These are phyloP conservation scores for Camellia oleifera DNA, from an alignment of 179 eudicot species.

Conservation along the genomic window DNA sequence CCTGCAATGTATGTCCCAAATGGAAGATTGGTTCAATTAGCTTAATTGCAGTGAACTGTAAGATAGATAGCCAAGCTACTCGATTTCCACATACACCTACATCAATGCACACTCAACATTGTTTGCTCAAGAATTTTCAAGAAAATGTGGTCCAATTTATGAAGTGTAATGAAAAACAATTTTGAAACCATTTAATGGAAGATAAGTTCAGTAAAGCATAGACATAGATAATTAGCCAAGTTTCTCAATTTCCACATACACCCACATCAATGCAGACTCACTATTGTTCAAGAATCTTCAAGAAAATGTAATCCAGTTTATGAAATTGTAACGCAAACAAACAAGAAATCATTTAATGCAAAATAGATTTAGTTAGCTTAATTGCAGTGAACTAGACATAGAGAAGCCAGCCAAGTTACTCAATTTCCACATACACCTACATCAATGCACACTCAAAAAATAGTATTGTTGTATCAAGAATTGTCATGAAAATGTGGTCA, in stretches of 20 bases:
- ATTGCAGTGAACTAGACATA: constrained; percentile 9
- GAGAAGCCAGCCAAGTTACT: neutral
- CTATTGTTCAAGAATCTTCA: neutral
- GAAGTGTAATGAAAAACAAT: neutral
- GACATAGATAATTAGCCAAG: neutral
- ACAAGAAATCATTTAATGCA: neutral
- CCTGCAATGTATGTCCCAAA: constrained; percentile 41
- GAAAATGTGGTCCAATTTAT: too few relatives aligned
- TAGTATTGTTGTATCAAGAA: too few relatives aligned
- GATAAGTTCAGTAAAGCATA: too few relatives aligned
- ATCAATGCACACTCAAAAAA: too few relatives aligned
- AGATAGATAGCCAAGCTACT: neutral
- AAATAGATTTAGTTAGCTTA: constrained; percentile 41
- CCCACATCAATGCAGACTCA: too few relatives aligned
- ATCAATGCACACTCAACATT: too few relatives aligned
- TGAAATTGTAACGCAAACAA: neutral
- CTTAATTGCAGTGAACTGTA: constrained; percentile 33
- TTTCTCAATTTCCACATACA: neutral
- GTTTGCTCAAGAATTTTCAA: too few relatives aligned
- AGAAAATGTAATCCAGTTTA: constrained; percentile 15
- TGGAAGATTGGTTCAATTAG: constrained; percentile 16
- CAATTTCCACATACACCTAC: neutral
- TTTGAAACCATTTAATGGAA: neutral
- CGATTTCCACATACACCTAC: neutral
- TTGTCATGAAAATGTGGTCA: too few relatives aligned